phyloP scores from a whole-genome alignment of 2,329 filamentous ascomycete species.

The Colletotrichum tanaceti region DNA sequence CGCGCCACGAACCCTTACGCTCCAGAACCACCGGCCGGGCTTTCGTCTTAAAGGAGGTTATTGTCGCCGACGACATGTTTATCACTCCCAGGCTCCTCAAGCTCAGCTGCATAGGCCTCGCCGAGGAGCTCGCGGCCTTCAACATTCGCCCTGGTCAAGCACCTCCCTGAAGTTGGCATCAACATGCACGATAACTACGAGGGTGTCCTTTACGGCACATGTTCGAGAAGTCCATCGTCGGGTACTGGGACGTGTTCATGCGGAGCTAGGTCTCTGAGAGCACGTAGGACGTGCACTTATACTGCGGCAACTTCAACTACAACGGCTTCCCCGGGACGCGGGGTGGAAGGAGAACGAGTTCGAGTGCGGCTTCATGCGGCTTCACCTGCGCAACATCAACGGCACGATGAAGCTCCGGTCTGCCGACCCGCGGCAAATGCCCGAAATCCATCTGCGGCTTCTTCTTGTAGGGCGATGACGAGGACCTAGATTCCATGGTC shows the following conservation, averaged over 20 bases:
- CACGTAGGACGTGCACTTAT: too few species aligned
- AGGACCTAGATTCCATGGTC: too few species aligned
- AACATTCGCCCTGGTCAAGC: slow-evolving; percentile 65
- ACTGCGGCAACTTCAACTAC: too few species aligned
- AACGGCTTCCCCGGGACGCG: background rate
- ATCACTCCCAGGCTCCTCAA: slow-evolving; percentile 60
- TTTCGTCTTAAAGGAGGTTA: slow-evolving; percentile 57
- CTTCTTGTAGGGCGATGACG: too few species aligned
- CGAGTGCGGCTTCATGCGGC: slow-evolving; percentile 30
- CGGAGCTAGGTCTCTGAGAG: too few species aligned
- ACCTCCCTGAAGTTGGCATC: slow-evolving; percentile 72
- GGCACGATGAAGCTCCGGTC: slow-evolving; percentile 72
- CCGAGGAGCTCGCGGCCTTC: slow-evolving; percentile 53
- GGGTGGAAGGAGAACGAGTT: slow-evolving; percentile 19
- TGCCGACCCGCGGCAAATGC: slow-evolving; percentile 71
- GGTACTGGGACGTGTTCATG: too few species aligned
- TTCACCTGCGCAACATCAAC: slow-evolving; percentile 62
- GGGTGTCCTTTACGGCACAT: background rate
- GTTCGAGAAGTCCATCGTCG: too few species aligned
- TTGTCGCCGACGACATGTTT: slow-evolving; percentile 60
- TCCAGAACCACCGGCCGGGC: slow-evolving; percentile 41
- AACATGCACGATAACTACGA: slow-evolving; percentile 62
- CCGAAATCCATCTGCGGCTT: slow-evolving; percentile 56
- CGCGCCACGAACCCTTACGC: slow-evolving; percentile 46
- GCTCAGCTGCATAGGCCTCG: slow-evolving; percentile 57